Evolutionary conservation across 2,329 filamentous ascomycete species (phyloP).

Genomic region (Alternaria postmessia): DNA sequence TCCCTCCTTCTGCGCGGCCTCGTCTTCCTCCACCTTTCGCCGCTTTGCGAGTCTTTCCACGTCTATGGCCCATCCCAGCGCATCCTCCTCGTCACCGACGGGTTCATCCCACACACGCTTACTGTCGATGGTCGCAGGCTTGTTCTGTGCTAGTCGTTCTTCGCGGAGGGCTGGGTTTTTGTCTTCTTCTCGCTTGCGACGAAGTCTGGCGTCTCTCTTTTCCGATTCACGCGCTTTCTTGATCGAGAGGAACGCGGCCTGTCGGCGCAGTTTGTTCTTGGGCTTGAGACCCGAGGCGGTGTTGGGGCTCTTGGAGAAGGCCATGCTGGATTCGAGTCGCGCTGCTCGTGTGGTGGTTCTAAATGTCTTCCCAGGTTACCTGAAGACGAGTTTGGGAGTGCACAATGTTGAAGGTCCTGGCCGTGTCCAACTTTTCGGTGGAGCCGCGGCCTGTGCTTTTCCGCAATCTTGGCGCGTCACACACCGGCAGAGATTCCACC

Average conservation of each 20-base stretch:
- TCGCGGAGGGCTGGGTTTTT: slow-evolving; percentile 79
- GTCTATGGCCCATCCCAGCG: slow-evolving; percentile 55
- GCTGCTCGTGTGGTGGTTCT: not conserved
- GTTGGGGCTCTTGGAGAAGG: slow-evolving; percentile 57
- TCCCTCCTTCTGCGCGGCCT: slow-evolving; percentile 30
- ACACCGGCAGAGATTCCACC: not conserved
- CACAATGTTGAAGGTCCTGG: not conserved
- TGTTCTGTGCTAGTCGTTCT: slow-evolving; percentile 77
- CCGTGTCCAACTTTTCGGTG: slow-evolving; percentile 26
- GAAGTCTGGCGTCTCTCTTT: slow-evolving; percentile 78
- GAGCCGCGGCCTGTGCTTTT: slow-evolving; percentile 14
- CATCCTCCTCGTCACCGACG: slow-evolving; percentile 54
- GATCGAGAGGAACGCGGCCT: slow-evolving; percentile 78
- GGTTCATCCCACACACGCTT: slow-evolving; percentile 79
- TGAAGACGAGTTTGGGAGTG: not conserved
- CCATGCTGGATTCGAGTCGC: slow-evolving; percentile 52
- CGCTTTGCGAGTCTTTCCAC: slow-evolving; percentile 56
- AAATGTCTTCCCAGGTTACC: slow-evolving; percentile 15
- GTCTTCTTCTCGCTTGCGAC: slow-evolving; percentile 83
- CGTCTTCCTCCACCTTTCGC: slow-evolving; percentile 53
- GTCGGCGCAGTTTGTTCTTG: slow-evolving; percentile 80
- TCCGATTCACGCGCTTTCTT: slow-evolving; percentile 79
- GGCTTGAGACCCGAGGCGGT: slow-evolving; percentile 62
- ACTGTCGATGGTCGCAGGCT: slow-evolving; percentile 62
- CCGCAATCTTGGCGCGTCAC: slow-evolving; percentile 20